phyloP scores from a whole-genome alignment of 768 basidiomycete genomes.

The Phylloporus arenicola region DNA sequence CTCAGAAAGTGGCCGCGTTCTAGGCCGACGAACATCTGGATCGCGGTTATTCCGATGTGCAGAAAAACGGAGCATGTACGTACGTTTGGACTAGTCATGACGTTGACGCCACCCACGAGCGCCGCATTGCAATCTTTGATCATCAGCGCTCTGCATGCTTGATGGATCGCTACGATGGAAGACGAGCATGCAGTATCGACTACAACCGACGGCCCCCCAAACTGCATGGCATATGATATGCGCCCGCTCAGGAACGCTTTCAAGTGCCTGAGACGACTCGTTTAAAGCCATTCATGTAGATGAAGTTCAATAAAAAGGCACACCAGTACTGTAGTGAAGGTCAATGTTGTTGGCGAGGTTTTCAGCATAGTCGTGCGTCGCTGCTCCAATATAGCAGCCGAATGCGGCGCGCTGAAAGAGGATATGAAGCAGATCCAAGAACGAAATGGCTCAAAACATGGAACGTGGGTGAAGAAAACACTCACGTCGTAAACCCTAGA shows the following conservation, averaged over 20 bases:
- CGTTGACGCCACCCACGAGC: constrained; percentile 70
- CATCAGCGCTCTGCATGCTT: constrained; percentile 60
- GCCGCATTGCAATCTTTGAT: constrained; percentile 62
- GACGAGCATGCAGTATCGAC: constrained; percentile 76
- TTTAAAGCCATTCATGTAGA: neutral
- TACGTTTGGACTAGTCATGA: constrained; percentile 68
- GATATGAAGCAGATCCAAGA: neutral
- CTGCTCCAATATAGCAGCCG: constrained; percentile 64
- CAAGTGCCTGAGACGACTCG: constrained; percentile 45
- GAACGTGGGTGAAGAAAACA: constrained; percentile 6
- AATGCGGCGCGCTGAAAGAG: constrained; percentile 46
- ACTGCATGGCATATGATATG: constrained; percentile 61
- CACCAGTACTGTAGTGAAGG: constrained; percentile 68
- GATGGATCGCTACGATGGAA: constrained; percentile 61
- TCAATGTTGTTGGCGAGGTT: constrained; percentile 60
- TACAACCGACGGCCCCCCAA: constrained; percentile 66
- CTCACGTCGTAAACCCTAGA: constrained; percentile 88
- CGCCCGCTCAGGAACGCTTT: constrained; percentile 66
- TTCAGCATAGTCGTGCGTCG: constrained; percentile 64
- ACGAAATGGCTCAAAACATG: neutral
- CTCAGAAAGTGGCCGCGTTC: constrained; percentile 66
- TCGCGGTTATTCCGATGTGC: constrained; percentile 3
- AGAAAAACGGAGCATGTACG: constrained; percentile 15
- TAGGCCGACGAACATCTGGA: constrained; percentile 63
- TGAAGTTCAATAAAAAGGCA: constrained; percentile 2